Evolutionary conservation across 2,329 filamentous ascomycete species (phyloP), one percentile per base, ranked within the genome.

Genomic region (Gaeumannomyces sp.): DNA sequence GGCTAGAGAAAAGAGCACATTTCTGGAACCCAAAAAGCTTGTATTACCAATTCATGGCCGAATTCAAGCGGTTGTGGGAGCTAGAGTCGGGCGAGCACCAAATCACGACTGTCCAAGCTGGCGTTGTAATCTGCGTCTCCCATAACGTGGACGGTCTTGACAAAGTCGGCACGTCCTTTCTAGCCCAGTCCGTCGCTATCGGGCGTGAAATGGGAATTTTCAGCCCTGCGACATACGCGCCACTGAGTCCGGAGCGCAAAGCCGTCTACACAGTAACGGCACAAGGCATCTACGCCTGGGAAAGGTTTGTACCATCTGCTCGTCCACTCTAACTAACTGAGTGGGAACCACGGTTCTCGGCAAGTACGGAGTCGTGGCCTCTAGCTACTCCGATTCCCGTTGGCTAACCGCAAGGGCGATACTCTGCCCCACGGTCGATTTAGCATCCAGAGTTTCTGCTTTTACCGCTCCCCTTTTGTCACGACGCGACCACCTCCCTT

Each of bases 61-160:
- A 78, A 66, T 72, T 75, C 11, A 74, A 70, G 64, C 68, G 76
- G 50, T 70, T 78, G 0, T 75, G 75, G 70, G 75, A 77, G 62
- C 60, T 73, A 11, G 72, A 76, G 64, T 68, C 65, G 50, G 66
- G 65, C 8, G 64, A 69, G 4, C 65, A 70, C 0, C 68, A 68
- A 5, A 66, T 80, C 13, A 73, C 72, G 13, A 74, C 73, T 6
- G 70, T 77, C 33, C 76, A 78, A 63, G 73, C 74, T 0, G 75
- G 73, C 3, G 58, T 72, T 10, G 62, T 78, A n/a, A 38, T 77
- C 3, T 72, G 68, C 38, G 62, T 74, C 50, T 66, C 72, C 29
- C 68, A 73, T 31, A 72, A 70, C 27, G 65, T 76, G 1, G 74
- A 73, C 28, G 76, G 76, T 1, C 64, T 76, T 0, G 78, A 80